Percentiles rank a stretch among this genome's conserved stretches.
Evolutionary conservation across 441 rosid genomes (phyloP).

Genomic region (Oxalis stricta): DNA sequence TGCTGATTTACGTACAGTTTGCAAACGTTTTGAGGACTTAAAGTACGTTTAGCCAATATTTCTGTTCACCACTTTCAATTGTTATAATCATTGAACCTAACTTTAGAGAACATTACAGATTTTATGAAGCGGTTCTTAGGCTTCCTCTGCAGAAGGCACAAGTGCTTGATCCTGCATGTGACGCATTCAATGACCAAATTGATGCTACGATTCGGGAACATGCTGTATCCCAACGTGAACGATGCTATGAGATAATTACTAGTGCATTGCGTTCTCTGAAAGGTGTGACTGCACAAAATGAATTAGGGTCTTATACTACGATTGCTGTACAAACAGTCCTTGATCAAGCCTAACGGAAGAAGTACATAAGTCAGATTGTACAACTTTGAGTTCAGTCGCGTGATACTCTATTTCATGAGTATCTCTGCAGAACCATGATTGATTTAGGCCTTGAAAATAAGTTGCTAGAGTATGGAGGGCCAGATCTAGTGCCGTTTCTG

Average conservation of each 20-base stretch:
- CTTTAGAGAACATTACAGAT: constrained; percentile 35
- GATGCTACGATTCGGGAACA: constrained; percentile 57
- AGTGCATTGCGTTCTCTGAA: constrained; percentile 66
- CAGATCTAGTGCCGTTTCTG: constrained; percentile 92
- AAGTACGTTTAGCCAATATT: constrained; percentile 30
- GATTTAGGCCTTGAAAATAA: constrained; percentile 88
- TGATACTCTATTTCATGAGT: constrained; percentile 78
- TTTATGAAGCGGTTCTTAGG: constrained; percentile 92
- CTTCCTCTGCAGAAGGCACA: constrained; percentile 91
- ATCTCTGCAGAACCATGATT: constrained; percentile 66
- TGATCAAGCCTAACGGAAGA: constrained; percentile 61
- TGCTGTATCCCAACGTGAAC: constrained; percentile 71
- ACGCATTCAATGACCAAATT: constrained; percentile 86
- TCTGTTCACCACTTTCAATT: constrained; percentile 10
- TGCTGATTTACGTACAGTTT: constrained; percentile 84
- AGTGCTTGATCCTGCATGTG: constrained; percentile 80
- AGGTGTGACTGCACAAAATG: constrained; percentile 34
- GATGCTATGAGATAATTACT: constrained; percentile 77
- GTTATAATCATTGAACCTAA: constrained; percentile 14
- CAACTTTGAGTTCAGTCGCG: constrained; percentile 89
- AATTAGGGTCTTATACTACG: constrained; percentile 43
- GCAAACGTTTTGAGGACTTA: constrained; percentile 91
- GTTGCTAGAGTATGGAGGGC: constrained; percentile 89
- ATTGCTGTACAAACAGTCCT: constrained; percentile 35
- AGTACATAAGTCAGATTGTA: constrained; percentile 83